Conservation (phyloP, 2,329 filamentous ascomycete genomes). For the Chaetomiaceae sp. region DNA sequence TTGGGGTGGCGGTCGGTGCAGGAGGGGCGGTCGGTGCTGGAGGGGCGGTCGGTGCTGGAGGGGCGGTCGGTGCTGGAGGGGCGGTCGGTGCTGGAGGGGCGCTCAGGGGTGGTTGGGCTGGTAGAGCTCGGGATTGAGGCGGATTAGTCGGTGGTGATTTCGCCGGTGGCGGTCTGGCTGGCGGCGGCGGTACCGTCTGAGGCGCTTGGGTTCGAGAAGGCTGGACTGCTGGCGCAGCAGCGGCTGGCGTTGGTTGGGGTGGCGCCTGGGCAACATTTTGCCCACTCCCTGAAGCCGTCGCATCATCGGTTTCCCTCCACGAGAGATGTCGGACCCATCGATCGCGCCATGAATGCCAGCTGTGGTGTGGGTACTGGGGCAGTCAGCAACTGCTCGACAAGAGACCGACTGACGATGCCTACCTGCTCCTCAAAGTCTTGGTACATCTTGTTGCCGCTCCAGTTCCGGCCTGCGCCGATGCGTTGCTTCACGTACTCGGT, state of each 20-base stretch:
- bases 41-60: not conserved
- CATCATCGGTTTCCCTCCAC: not conserved
- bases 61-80: not conserved
- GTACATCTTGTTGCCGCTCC: constrained; percentile 32
- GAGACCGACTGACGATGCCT: constrained; percentile 7
- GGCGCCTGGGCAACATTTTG: not conserved
- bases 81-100: not conserved
- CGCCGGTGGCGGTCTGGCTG: not conserved
- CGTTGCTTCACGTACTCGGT: constrained; percentile 7
- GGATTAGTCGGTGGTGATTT: not conserved
- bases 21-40: not conserved
- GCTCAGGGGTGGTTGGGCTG: too few species aligned
- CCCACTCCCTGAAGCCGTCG: not conserved
- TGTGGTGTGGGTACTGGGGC: constrained; percentile 22
- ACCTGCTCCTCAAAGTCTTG: constrained; percentile 32
- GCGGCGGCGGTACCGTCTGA: not conserved
- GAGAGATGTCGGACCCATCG: constrained; percentile 22
- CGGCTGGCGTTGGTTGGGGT: not conserved
- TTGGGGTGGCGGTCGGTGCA: not conserved
- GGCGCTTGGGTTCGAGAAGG: not conserved
- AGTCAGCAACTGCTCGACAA: constrained; percentile 16
- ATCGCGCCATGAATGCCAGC: constrained; percentile 30
- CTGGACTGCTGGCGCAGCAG: not conserved
- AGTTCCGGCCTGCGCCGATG: not conserved
- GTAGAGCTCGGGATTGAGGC: too few species aligned